Evolutionary conservation across 768 basidiomycete genomes (phyloP), one percentile per base, ranked within the genome.

Genomic region (Lactifluus subvellereus): DNA sequence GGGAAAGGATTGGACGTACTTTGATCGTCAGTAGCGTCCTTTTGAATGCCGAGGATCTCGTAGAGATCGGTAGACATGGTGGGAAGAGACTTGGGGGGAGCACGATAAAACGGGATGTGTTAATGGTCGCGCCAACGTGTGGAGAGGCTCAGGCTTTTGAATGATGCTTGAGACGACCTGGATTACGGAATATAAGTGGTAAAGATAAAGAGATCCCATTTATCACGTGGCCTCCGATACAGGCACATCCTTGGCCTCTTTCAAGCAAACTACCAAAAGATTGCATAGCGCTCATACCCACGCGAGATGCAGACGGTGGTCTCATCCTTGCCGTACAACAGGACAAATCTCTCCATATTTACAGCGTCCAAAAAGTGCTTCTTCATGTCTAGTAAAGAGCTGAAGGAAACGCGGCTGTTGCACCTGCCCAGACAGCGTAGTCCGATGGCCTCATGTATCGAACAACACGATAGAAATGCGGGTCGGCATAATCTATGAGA

Each of bases 351-450:
- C 70, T 97, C 66, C 88, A 96, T 70, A 87, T 94, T 18, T 98
- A 96, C 75, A 87, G 84, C 66, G 98, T 94, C 74, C 94, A 98
- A 80, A 95, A 94, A 79, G 96, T 90, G 65, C 60, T 76, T 70
- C 22, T 61, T 42, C 38, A 43, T 57, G 18, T 49, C 38, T 57
- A 30, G 27, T 88, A 90, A 64, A 96, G 78, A 2, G 84, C 81
- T 18, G 80, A 81, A 18, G 96, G 96, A 71, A 89, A 89, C 20
- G 85, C 88, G 61, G 80, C 89, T 3, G 95, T 93, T 60, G 82
- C 83, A 49, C 80, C 86, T n/a, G 84, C 91, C 90, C 93, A 93
- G 20, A 82, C 76, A 22, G 82, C 90, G 78, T 92, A 94, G 79
- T 99, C 96, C 1, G 87, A 86, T 22, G 85, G 80, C 30, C 96